Evolutionary conservation across 495 filamentous ascomycete genomes (phyloP).

Genomic region (Neurospora pannonica): DNA sequence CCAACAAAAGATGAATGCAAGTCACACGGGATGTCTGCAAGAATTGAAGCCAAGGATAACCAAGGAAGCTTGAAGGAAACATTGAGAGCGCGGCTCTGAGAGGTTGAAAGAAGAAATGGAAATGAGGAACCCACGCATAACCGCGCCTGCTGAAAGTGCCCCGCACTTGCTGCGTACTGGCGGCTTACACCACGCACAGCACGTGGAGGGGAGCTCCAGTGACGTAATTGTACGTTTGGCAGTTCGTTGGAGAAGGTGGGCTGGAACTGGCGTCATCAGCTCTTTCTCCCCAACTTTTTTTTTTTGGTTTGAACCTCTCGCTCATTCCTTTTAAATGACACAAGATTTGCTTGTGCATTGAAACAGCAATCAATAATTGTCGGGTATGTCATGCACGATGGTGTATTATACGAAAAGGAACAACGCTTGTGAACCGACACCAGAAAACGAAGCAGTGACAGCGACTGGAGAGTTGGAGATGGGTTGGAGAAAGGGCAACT

Average conservation of each 20-base stretch:
- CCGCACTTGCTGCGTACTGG: background rate
- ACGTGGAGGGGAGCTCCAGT: background rate
- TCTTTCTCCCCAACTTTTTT: background rate
- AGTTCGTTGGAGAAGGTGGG: background rate
- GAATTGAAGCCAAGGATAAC: background rate
- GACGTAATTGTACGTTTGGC: background rate
- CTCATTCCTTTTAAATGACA: background rate
- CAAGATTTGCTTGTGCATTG: background rate
- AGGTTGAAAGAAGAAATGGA: background rate
- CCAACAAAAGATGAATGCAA: background rate
- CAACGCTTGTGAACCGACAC: background rate
- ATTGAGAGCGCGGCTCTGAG: background rate
- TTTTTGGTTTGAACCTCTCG: background rate
- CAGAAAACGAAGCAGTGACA: background rate
- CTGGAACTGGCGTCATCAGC: background rate
- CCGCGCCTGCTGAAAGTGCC: background rate
- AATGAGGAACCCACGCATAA: background rate
- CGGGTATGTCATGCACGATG: background rate
- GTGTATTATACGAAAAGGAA: background rate
- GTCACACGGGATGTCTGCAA: background rate
- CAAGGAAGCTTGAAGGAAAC: background rate
- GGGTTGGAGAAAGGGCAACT: background rate
- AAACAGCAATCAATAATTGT: background rate
- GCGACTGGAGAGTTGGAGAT: background rate
- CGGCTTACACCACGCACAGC: background rate